Conservation (phyloP, 306 rosid species). For the Citrullus colocynthis region DNA sequence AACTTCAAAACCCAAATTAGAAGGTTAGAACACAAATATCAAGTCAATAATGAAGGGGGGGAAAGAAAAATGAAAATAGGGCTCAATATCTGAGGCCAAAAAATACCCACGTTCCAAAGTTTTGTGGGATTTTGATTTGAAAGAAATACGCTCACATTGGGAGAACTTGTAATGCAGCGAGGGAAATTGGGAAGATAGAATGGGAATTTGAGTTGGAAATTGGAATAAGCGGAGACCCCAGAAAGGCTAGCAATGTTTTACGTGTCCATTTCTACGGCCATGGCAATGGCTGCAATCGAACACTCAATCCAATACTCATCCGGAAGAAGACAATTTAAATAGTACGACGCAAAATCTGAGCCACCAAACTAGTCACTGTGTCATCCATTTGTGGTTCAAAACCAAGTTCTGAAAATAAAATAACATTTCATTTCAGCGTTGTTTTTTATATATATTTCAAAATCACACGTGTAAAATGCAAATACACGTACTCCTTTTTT, state of each 20-base stretch:
- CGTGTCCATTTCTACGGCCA: background rate
- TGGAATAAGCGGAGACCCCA: constrained; percentile 1
- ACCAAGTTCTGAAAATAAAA: background rate
- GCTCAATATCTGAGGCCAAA: background rate
- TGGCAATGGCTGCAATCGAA: background rate
- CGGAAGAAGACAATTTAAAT: background rate
- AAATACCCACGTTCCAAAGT: background rate
- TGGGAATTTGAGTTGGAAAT: background rate
- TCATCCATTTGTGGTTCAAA: background rate
- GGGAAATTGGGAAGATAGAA: background rate
- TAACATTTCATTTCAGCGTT: no score
- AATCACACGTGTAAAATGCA: background rate
- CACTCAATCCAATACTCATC: constrained; percentile 7
- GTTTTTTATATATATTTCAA: no score
- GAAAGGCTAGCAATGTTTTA: background rate
- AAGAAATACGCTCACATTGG: background rate
- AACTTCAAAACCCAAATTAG: constrained; percentile 4
- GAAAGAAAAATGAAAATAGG: background rate
- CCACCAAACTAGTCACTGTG: background rate
- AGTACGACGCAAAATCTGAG: background rate
- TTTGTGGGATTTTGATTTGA: background rate
- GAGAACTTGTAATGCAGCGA: background rate
- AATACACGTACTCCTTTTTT: background rate
- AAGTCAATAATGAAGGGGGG: background rate
- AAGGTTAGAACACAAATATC: background rate